Evolutionary conservation across 805 yeast genomes (phyloP).

Genomic region (Naumovozyma castellii): DNA sequence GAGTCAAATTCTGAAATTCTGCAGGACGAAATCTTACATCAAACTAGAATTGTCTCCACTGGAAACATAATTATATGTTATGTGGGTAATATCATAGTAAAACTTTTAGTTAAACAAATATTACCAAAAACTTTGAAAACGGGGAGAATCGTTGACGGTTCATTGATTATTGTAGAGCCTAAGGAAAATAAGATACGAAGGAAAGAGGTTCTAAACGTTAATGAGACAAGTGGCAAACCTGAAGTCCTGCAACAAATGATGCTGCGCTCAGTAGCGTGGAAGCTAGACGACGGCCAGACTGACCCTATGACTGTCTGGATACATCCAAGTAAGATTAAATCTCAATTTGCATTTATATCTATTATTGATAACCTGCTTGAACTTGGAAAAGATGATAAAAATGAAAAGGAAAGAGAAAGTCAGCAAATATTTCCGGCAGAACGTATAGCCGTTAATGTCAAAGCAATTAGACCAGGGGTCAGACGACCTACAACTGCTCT

Average conservation of each 20-base stretch:
- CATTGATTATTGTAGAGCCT: conserved; percentile 76
- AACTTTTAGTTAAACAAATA: conserved; percentile 42
- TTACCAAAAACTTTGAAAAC: conserved; percentile 31
- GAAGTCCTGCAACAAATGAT: too few relatives aligned
- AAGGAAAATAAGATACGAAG: conserved; percentile 33
- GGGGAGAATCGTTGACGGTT: conserved; percentile 51
- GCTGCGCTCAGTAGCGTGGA: conserved; percentile 5
- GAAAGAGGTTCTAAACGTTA: conserved; percentile 8
- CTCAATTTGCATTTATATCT: conserved; percentile 25
- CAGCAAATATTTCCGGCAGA: background rate
- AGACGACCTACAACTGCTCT: conserved; percentile 15
- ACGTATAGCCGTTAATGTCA: conserved; percentile 3
- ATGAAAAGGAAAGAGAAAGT: background rate
- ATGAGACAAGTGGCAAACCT: conserved; percentile 8
- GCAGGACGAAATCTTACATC: conserved; percentile 66
- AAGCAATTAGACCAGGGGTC: background rate
- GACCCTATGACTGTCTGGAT: conserved; percentile 1
- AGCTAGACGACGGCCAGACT: background rate
- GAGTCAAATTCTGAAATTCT: conserved; percentile 71
- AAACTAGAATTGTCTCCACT: conserved; percentile 63
- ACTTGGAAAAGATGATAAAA: conserved; percentile 16
- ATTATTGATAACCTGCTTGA: conserved; percentile 18
- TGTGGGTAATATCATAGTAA: conserved; percentile 54
- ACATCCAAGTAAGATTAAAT: conserved; percentile 4
- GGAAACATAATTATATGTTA: conserved; percentile 57